Base-by-base conservation (phyloP, 2,329 filamentous ascomycete species). In the Aspergillus bombycis region DNA sequence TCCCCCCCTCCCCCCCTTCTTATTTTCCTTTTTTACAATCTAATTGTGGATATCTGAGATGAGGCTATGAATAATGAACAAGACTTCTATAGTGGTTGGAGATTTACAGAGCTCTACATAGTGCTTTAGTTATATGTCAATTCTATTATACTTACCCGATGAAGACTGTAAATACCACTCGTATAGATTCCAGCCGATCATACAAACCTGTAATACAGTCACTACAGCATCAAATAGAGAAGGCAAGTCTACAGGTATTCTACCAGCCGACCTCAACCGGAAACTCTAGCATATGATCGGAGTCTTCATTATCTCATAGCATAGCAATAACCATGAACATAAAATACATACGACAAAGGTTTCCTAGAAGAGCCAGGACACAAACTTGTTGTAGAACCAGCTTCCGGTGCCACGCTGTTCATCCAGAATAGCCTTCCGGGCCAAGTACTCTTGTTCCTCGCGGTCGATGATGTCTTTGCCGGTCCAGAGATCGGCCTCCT, bases 401-500 rank as follows among this genome's bases (percentile, higher is more conserved):
- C 74, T 72, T 1, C 79, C 79, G 1, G 69, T 63, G 34, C 75
- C 72, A 32, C 76, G 74, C 36, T 75, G 73, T 58, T 77, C 75
- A 26, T 74, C 71, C 67, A 74, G 76, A 43, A 78, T 79, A 2
- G 81, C 84, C 74, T 86, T 77, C n/a, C 74, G 72, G 12, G 85
- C 88, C 60, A 91, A 70, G 78, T 89, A 93, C 66, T 87, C 88
- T 64, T 86, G 85, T 79, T 93, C 91, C 72, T 93, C 89, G 10
- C 86, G 83, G 77, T 92, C 90, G 67, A 92, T 90, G 64, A 86
- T 83, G 59, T 89, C 89, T 81, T 92, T 93, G 71, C 90, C 91
- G 0, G 85, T 85, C 80, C 85, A 92, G 65, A 93, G 85, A 80
- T 93, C 90, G 36, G 85, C 88, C 70, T 87, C 82, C 63, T 84